Evolutionary conservation across 2,329 filamentous ascomycete species (phyloP).

Genomic region (Annulohypoxylon truncatum): DNA sequence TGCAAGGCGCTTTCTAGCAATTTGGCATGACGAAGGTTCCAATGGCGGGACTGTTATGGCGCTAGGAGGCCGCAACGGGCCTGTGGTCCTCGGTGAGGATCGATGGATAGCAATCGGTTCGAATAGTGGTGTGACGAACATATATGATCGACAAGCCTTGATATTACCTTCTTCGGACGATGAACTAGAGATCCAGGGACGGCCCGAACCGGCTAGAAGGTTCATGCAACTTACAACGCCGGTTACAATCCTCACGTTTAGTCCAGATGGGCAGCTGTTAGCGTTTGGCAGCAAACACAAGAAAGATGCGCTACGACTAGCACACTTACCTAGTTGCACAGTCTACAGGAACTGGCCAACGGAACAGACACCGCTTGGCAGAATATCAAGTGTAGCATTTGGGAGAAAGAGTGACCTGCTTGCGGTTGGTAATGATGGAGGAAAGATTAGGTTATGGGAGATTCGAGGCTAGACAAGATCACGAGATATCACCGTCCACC

Average conservation of each 20-base stretch:
- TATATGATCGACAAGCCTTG: constrained; percentile 85
- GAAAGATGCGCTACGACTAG: constrained; percentile 86
- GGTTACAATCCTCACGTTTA: constrained; percentile 82
- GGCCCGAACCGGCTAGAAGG: constrained; percentile 76
- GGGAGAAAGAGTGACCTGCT: constrained; percentile 74
- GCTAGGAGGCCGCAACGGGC: constrained; percentile 76
- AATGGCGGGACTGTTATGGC: constrained; percentile 85
- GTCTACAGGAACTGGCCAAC: constrained; percentile 99
- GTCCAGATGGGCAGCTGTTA: constrained; percentile 88
- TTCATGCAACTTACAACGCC: constrained; percentile 91
- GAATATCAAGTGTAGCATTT: constrained; percentile 81
- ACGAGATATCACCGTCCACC: constrained; percentile 10
- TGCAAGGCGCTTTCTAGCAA: constrained; percentile 74
- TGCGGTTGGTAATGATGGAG: constrained; percentile 88
- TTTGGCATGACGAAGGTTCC: constrained; percentile 92
- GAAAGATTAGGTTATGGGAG: constrained; percentile 92
- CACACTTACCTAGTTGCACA: constrained; percentile 90
- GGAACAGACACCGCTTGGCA: constrained; percentile 84
- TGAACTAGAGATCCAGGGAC: constrained; percentile 67
- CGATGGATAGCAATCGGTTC: constrained; percentile 91
- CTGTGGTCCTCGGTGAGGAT: constrained; percentile 76
- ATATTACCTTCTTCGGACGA: constrained; percentile 55
- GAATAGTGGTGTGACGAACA: constrained; percentile 87
- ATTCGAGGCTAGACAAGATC: constrained; percentile 69
- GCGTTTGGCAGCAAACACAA: constrained; percentile 89